Base-by-base conservation (phyloP, 306 rosid genomes). In the Cucumis melo region DNA sequence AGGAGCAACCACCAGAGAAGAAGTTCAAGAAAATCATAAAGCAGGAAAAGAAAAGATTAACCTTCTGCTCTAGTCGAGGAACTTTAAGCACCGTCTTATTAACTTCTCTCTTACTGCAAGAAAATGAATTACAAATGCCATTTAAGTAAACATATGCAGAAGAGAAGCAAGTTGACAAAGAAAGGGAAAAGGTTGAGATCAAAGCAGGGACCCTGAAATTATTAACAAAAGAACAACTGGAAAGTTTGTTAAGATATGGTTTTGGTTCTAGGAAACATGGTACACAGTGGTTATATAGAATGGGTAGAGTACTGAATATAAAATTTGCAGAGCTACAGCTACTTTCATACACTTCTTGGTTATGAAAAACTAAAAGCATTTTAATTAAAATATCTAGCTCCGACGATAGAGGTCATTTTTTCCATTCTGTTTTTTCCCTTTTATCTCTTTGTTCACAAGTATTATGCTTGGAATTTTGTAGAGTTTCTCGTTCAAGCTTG, bases 51-150 rank as follows among this genome's bases (percentile, higher is more conserved):
- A 15, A 0, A 56, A 54, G 7, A 54, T 15, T 42, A 80, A 95
- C 99, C 98, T 95, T 95, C 91, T 95, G 99, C 77, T 95, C 99
- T 83, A 90, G 84, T 64, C 99, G 96, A 84, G 99, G 99, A 85
- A 95, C 99, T 88, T 95, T 95, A 63, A 95, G 92, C 79, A 95
- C 99, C 44, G 93, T 85, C 87, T 95, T 95, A 80, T 92, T 95
- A 58, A 95, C 98, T 85, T 82, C 99, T 86, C 99, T 89, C 86
- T 92, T 95, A 44, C 99, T 95, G 89, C 88, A 87, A 74, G 20
- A 85, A 77, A 50, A 81, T 57, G 77, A 58, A 32, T 51, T 10
- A 29, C 16, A 55, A 2, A 61, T 14, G 6, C 38, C 57, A 46
- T 65, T 77, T 48, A 6, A 46, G 50, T 65, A 34, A 48, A 65